These are phyloP conservation scores for Phialophora verrucosa DNA, from an alignment of 2,329 filamentous ascomycete species.

Conservation along the genomic window DNA sequence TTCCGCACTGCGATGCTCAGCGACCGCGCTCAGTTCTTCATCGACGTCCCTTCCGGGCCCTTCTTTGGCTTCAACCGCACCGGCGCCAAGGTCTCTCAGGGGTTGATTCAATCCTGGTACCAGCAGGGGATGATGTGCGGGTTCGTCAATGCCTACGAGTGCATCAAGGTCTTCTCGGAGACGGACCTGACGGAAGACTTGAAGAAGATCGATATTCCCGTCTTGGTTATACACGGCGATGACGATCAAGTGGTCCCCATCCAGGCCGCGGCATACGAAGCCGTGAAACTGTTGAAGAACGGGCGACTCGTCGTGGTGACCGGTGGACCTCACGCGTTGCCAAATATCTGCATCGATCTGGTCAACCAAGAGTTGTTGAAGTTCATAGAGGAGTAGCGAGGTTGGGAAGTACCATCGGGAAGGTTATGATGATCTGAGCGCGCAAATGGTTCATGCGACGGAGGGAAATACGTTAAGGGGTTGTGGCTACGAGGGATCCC, in stretches of 20 bases:
- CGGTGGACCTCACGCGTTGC: conserved; percentile 15
- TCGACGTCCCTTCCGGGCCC: conserved; percentile 46
- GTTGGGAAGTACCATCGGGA: neutral
- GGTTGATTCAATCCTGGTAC: conserved; percentile 50
- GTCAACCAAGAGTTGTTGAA: conserved; percentile 17
- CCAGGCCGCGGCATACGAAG: conserved; percentile 8
- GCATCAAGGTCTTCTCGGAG: conserved; percentile 50
- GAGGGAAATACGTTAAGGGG: neutral
- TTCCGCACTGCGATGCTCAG: conserved; percentile 48
- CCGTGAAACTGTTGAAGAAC: conserved; percentile 17
- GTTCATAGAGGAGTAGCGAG: conserved; percentile 19
- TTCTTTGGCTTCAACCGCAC: conserved; percentile 48
- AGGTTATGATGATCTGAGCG: neutral
- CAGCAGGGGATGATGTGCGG: conserved; percentile 49
- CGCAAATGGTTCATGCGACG: neutral
- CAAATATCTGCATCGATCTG: conserved; percentile 14
- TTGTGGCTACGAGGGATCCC: neutral
- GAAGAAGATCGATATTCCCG: conserved; percentile 49
- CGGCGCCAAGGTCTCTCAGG: conserved; percentile 43
- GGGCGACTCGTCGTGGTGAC: conserved; percentile 7
- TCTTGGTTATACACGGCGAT: conserved; percentile 48
- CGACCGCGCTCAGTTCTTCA: conserved; percentile 47
- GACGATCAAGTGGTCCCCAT: conserved; percentile 48
- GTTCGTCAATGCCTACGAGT: conserved; percentile 50
- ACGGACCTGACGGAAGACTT: conserved; percentile 52